Conservation (phyloP, 2,329 filamentous ascomycete genomes). For the Fusarium sp. region DNA sequence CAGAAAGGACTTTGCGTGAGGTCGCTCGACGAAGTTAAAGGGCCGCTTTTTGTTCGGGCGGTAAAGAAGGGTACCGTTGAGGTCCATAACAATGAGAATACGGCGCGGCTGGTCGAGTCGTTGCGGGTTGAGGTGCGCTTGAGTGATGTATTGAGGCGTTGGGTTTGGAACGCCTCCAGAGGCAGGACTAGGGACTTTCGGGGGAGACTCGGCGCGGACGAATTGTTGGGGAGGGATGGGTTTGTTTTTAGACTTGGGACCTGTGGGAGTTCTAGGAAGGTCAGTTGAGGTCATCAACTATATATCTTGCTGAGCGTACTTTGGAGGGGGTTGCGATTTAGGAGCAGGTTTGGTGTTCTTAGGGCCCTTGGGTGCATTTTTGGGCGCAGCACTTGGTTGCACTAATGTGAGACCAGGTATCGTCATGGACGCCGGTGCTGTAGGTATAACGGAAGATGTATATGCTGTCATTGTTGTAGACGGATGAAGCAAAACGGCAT, state of each 20-base stretch:
- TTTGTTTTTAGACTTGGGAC: slow-evolving; percentile 12
- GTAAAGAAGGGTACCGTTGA: slow-evolving; percentile 91
- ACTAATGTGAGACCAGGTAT: slow-evolving; percentile 42
- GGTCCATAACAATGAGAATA: slow-evolving; percentile 88
- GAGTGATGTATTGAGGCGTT: slow-evolving; percentile 71
- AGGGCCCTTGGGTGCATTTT: slow-evolving; percentile 12
- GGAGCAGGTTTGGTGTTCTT: neutral
- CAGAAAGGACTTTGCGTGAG: slow-evolving; percentile 78
- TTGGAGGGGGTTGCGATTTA: slow-evolving; percentile 2
- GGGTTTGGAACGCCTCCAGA: slow-evolving; percentile 75
- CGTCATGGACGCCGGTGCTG: slow-evolving; percentile 2
- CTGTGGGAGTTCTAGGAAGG: slow-evolving; percentile 16
- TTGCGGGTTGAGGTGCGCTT: slow-evolving; percentile 62
- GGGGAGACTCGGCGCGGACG: slow-evolving; percentile 15
- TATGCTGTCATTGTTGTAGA: slow-evolving; percentile 33
- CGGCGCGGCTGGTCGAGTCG: slow-evolving; percentile 65
- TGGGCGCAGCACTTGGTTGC: slow-evolving; percentile 6
- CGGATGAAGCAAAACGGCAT: slow-evolving; percentile 25
- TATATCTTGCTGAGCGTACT: slow-evolving; percentile 2
- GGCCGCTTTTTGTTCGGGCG: slow-evolving; percentile 69
- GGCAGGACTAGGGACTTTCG: slow-evolving; percentile 51
- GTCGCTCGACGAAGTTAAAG: slow-evolving; percentile 74
- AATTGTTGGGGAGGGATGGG: neutral
- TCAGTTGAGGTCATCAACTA: slow-evolving; percentile 1
- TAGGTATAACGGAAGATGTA: neutral